Conservation (phyloP, 805 yeast genomes). For the Kodamaea kaohsiungensis region DNA sequence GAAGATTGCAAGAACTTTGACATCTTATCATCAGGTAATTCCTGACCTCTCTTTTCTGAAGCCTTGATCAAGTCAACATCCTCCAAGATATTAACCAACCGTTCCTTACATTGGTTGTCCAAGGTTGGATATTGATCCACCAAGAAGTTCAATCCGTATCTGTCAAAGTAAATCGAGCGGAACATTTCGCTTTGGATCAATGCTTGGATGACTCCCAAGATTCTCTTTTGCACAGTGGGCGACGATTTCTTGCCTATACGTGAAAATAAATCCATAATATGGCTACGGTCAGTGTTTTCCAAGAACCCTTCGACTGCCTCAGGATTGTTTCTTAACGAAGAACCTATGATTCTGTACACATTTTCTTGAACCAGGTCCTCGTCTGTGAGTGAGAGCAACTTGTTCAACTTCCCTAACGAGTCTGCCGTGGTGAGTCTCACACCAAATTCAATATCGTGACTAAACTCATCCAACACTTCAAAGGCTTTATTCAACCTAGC, state of each 20-base stretch:
- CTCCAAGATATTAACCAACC: conserved; percentile 48
- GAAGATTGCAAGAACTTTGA: conserved; percentile 40
- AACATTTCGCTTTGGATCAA: conserved; percentile 40
- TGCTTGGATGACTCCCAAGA: conserved; percentile 54
- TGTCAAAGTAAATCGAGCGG: conserved; percentile 25
- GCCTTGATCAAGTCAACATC: conserved; percentile 34
- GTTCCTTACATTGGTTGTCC: conserved; percentile 30
- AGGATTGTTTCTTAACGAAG: conserved; percentile 74
- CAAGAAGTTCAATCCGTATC: conserved; percentile 25
- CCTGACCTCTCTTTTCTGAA: conserved; percentile 10
- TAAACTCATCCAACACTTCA: conserved; percentile 53
- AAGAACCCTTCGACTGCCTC: conserved; percentile 46
- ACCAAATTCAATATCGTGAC: conserved; percentile 70
- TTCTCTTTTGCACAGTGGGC: conserved; percentile 44
- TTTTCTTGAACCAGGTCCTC: conserved; percentile 45
- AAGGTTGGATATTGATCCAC: conserved; percentile 28
- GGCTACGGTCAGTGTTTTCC: conserved; percentile 18
- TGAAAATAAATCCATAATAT: conserved; percentile 21
- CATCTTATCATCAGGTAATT: conserved; percentile 27
- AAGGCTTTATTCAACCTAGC: conserved; percentile 30
- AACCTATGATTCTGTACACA: conserved; percentile 59
- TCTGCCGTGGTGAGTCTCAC: conserved; percentile 40
- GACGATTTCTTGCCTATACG: conserved; percentile 16
- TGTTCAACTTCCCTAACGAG: conserved; percentile 27
- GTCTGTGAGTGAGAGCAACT: conserved; percentile 15